Percentiles rank a stretch among this genome's conserved stretches.
Evolutionary conservation across 257 asterid species (phyloP).

Genomic region (Paraleonurus japonicus): DNA sequence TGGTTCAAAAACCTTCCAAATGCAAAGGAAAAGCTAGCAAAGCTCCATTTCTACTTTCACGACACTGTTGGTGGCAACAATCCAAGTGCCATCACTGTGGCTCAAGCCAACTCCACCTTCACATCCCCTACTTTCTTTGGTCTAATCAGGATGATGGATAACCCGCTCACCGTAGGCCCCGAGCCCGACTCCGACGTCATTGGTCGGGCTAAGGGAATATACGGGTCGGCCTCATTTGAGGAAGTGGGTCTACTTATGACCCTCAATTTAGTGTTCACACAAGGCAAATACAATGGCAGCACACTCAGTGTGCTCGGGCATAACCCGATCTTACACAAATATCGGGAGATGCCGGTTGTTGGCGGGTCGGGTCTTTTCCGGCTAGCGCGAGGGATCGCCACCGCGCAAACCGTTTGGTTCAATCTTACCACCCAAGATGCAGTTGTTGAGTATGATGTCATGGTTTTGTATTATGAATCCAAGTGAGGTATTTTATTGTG

Average conservation of each 20-base stretch:
- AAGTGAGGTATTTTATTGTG: background rate
- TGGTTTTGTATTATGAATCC: constrained; percentile 25
- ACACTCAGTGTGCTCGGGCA: constrained; percentile 38
- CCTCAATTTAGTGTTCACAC: constrained; percentile 30
- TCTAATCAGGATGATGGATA: constrained; percentile 24
- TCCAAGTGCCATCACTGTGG: constrained; percentile 31
- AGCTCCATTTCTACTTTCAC: constrained; percentile 40
- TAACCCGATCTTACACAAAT: constrained; percentile 23
- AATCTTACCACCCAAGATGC: constrained; percentile 27
- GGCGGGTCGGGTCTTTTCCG: constrained; percentile 48
- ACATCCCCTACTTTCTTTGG: constrained; percentile 36
- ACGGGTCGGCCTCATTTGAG: constrained; percentile 22
- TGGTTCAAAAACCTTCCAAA: constrained; percentile 35
- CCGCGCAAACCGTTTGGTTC: constrained; percentile 20
- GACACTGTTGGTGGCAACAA: constrained; percentile 31
- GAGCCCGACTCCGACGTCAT: constrained; percentile 27
- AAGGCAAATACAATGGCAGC: constrained; percentile 37
- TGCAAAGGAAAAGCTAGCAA: constrained; percentile 30
- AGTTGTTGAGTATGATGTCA: constrained; percentile 40
- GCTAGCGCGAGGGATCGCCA: constrained; percentile 40
- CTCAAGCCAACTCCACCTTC: constrained; percentile 27
- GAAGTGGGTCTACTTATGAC: constrained; percentile 28
- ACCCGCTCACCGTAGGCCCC: constrained; percentile 33
- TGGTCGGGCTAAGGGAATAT: constrained; percentile 50
- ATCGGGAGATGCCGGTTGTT: constrained; percentile 41